These are phyloP conservation scores for Huntiella abstrusa DNA, from an alignment of 2,329 filamentous ascomycete genomes.

Conservation along the genomic window DNA sequence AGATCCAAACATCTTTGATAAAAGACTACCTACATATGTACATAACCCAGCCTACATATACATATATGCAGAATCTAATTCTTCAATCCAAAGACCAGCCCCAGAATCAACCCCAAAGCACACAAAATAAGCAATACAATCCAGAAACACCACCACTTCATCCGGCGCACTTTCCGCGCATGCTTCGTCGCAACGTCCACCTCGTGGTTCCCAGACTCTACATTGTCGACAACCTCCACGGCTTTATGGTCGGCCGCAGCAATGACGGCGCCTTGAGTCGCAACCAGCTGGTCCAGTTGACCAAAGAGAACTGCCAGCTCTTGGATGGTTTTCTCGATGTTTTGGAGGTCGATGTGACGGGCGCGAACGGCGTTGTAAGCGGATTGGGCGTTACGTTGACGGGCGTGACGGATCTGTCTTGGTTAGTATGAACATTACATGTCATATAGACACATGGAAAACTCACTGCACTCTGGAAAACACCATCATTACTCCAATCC, in stretches of 20 bases:
- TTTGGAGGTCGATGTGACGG: conserved; percentile 66
- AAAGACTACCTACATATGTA: no score
- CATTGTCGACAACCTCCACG: conserved; percentile 43
- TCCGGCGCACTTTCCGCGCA: conserved; percentile 47
- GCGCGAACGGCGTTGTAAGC: conserved; percentile 63
- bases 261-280: conserved; percentile 50
- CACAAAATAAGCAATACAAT: conserved; percentile 38
- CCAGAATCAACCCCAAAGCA: conserved; percentile 33
- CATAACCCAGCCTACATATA: no score
- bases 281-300: conserved; percentile 55
- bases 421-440: conserved; percentile 1
- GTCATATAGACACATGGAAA: not conserved
- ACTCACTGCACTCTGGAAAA: conserved; percentile 67
- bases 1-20: no score
- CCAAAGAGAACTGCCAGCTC: conserved; percentile 54
- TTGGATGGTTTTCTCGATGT: conserved; percentile 55
- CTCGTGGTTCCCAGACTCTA: conserved; percentile 33
- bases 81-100: conserved; percentile 32
- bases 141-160: conserved; percentile 62
- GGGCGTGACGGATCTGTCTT: conserved; percentile 5
- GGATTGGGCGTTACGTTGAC: conserved; percentile 6
- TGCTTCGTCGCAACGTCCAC: conserved; percentile 52
- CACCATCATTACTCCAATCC: conserved; percentile 60
- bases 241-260: conserved; percentile 45
- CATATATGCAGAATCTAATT: not conserved